These are phyloP conservation scores for Huntiella omanensis DNA, from an alignment of 2,329 filamentous ascomycete species.

Conservation along the genomic window DNA sequence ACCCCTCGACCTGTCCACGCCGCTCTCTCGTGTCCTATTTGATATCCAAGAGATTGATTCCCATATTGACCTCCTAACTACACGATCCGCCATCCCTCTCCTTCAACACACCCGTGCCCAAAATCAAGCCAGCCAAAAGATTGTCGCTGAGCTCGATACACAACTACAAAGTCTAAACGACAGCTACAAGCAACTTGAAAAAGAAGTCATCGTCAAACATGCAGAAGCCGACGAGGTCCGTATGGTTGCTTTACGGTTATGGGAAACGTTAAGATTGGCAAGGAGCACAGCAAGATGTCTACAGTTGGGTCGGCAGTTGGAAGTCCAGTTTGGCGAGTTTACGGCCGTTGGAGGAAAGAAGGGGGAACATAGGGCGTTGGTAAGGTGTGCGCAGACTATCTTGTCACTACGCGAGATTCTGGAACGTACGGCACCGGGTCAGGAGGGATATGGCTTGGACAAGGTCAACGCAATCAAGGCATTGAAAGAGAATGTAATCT, in stretches of 20 bases:
- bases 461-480: conserved; percentile 53
- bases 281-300: conserved; percentile 61
- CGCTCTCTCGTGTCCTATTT: conserved; percentile 82
- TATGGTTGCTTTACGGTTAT: conserved; percentile 56
- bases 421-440: conserved; percentile 43
- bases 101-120: conserved; percentile 60
- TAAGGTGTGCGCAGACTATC: conserved; percentile 67
- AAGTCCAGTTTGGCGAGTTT: conserved; percentile 64
- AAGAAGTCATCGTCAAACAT: conserved; percentile 71
- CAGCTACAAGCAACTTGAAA: conserved; percentile 69
- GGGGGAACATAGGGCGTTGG: conserved; percentile 59
- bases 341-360: conserved; percentile 23
- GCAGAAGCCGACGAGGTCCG: conserved; percentile 70
- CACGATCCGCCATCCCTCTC: conserved; percentile 63
- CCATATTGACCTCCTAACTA: conserved; percentile 79
- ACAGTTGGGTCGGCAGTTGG: conserved; percentile 66
- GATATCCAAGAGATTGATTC: conserved; percentile 95
- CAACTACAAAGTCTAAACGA: conserved; percentile 67
- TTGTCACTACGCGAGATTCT: conserved; percentile 58
- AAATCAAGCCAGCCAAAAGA: conserved; percentile 49
- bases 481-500: conserved; percentile 49
- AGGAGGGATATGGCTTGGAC: conserved; percentile 61
- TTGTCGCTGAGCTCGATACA: conserved; percentile 58
- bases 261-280: conserved; percentile 60
- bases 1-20: conserved; percentile 81